A percentile compares a stretch with the other conserved stretches of the same genome.
Conservation (phyloP, 2,329 filamentous ascomycete genomes). For the Bipolaris oryzae region DNA sequence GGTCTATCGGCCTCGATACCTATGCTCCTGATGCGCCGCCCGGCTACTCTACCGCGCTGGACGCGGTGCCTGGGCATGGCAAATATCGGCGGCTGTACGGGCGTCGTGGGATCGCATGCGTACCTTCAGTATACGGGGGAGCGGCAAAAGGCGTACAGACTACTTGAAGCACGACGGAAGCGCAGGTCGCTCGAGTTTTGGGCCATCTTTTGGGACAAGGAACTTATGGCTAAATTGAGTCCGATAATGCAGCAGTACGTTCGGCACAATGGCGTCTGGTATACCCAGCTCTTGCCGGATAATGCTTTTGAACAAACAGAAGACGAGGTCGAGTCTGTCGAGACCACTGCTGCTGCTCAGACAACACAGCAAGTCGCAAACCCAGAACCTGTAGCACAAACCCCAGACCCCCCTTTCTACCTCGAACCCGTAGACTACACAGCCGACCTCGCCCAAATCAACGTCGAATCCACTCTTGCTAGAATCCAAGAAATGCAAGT, state of each 20-base stretch:
- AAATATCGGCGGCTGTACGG: conserved; percentile 33
- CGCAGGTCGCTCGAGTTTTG: conserved; percentile 33
- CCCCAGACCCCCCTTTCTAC: conserved; percentile 22
- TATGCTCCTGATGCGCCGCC: conserved; percentile 28
- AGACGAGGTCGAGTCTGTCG: conserved; percentile 13
- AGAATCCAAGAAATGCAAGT: conserved; percentile 23
- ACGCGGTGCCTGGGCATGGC: conserved; percentile 31
- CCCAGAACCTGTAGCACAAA: conserved; percentile 1
- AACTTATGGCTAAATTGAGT: conserved; percentile 32
- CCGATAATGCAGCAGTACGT: conserved; percentile 36
- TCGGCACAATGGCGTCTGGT: conserved; percentile 33
- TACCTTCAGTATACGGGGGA: conserved; percentile 39
- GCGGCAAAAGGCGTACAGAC: conserved; percentile 29
- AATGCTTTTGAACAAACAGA: conserved; percentile 25
- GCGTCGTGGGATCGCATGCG: conserved; percentile 29
- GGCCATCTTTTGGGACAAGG: conserved; percentile 33
- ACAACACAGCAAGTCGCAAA: not conserved
- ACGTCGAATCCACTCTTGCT: conserved; percentile 13
- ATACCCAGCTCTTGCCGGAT: conserved; percentile 28
- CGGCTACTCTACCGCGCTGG: conserved; percentile 27
- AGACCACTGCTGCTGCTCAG: not conserved
- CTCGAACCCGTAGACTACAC: conserved; percentile 28
- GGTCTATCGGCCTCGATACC: conserved; percentile 32
- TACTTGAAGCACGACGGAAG: conserved; percentile 22
- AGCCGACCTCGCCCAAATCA: conserved; percentile 23